Evolutionary conservation across 176 grass and related monocot species (phyloP).

Genomic region (Phoenix dactylifera): DNA sequence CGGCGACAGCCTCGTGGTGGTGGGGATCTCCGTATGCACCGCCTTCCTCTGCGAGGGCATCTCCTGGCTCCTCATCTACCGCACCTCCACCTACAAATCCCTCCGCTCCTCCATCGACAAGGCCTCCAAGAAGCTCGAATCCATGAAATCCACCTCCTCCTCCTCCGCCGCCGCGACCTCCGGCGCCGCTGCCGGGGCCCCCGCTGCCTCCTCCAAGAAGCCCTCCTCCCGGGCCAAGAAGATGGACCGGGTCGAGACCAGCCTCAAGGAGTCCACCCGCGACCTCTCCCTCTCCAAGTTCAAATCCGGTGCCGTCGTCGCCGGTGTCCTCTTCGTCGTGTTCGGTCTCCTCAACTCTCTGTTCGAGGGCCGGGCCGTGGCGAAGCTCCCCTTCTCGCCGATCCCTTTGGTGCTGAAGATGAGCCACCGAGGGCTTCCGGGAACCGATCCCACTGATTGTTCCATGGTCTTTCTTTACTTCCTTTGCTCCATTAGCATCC

Average conservation of each 20-base stretch:
- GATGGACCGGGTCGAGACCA: constrained; percentile 92
- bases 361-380: constrained; percentile 81
- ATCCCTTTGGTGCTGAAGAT: constrained; percentile 76
- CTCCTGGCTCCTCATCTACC: constrained; percentile 97
- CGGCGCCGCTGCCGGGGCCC: constrained; percentile 6
- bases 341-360: constrained; percentile 94
- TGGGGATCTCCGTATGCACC: constrained; percentile 64
- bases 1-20: constrained; percentile 63
- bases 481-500: constrained; percentile 97
- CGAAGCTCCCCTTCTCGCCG: constrained; percentile 75
- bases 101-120: constrained; percentile 87
- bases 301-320: constrained; percentile 93
- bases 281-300: constrained; percentile 94
- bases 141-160: constrained; percentile 56
- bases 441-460: constrained; percentile 83
- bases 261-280: constrained; percentile 84
- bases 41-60: constrained; percentile 90
- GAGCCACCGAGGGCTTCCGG: constrained; percentile 87
- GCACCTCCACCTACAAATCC: constrained; percentile 90
- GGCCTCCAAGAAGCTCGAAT: constrained; percentile 86
- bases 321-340: constrained; percentile 81
- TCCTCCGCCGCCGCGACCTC: background rate
- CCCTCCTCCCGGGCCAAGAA: constrained; percentile 67
- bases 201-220: constrained; percentile 13
- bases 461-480: constrained; percentile 99